Evolutionary conservation across 1,139 yeast genomes (phyloP), one percentile per base, ranked within the genome.

Genomic region (Tardiomyces blankii): DNA sequence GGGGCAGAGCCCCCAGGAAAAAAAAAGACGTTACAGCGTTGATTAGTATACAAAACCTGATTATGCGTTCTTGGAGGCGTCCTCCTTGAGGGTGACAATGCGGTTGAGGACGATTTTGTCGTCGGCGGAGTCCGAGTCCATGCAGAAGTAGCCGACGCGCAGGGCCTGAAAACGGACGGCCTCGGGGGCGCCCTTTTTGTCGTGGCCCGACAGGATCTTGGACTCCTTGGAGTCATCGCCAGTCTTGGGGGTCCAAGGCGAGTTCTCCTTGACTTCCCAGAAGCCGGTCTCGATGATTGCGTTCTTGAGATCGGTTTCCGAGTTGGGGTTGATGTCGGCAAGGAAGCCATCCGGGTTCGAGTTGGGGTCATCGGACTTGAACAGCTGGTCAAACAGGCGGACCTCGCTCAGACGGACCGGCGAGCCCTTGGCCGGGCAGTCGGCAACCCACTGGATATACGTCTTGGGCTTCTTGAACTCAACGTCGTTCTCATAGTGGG

Each of bases 151-250:
- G 23, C 98, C 99, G 44, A 87, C 91, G 68, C 99, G 82, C 65
- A 93, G 76, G 28, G 96, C 98, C 70, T 93, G 99, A 86, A 93
- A 93, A 64, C 98, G 78, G 35, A 86, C 85, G n/a, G 94, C 78
- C 64, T 91, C 94, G 18, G 77, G 73, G 33, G 84, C 81, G 42
- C 76, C 70, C 42, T 70, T 68, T 25, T 74, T 75, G 50, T 83
- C 82, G 48, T 78, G 75, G 14, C 80, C 77, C 47, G 76, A 69
- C 38, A 65, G 51, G n/a, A 62, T 58, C 45, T 58, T 52, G 43
- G 59, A 62, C 38, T 53, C 60, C 32, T 49, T 54, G 46, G 46
- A 46, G 18, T 51, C 54, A 38, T 53, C 51, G 39, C 47, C 48
- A 7, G 55, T 58, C 40, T 78, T 78, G 53, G 80, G 71, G 58